Percentiles rank a stretch among this genome's conserved stretches.
Evolutionary conservation across 1,139 yeast genomes (phyloP).

Genomic region (Candida albicans): DNA sequence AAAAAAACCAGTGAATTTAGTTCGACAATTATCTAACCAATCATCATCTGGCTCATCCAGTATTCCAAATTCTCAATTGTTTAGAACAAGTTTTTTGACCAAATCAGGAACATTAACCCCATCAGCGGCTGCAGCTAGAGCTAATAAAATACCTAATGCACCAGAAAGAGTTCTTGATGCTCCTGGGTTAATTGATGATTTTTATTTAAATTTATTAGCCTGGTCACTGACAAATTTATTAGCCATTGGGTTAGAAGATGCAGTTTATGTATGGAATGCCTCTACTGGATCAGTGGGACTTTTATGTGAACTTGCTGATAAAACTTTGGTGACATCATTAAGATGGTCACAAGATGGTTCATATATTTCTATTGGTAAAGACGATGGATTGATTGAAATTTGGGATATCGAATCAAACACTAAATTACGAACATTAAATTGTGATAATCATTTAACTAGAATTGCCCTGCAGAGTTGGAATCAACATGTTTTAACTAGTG

Average conservation of each 20-base stretch:
- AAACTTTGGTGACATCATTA: conserved; percentile 65
- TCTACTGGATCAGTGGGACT: conserved; percentile 75
- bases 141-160: conserved; percentile 76
- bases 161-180: conserved; percentile 96
- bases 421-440: conserved; percentile 75
- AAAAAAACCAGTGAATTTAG: conserved; percentile 54
- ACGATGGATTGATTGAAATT: conserved; percentile 83
- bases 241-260: conserved; percentile 85
- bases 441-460: conserved; percentile 61
- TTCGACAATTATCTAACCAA: conserved; percentile 24
- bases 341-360: conserved; percentile 93
- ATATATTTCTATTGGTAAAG: conserved; percentile 80
- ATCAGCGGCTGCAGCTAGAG: conserved; percentile 52
- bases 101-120: conserved; percentile 36
- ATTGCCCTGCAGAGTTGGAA: conserved; percentile 88
- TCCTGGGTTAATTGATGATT: conserved; percentile 92
- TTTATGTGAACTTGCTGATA: conserved; percentile 58
- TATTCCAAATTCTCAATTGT: too few relatives aligned
- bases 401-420: conserved; percentile 88
- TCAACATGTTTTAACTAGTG: conserved; percentile 76
- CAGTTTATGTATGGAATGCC: conserved; percentile 94
- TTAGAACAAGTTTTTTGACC: conserved; percentile 11
- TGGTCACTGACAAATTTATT: conserved; percentile 86
- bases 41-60: conserved; percentile 16
- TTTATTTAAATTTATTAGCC: conserved; percentile 79